Evolutionary conservation across 192 early-diverging fungal genomes (phyloP).

Genomic region (Coemansia sp.): DNA sequence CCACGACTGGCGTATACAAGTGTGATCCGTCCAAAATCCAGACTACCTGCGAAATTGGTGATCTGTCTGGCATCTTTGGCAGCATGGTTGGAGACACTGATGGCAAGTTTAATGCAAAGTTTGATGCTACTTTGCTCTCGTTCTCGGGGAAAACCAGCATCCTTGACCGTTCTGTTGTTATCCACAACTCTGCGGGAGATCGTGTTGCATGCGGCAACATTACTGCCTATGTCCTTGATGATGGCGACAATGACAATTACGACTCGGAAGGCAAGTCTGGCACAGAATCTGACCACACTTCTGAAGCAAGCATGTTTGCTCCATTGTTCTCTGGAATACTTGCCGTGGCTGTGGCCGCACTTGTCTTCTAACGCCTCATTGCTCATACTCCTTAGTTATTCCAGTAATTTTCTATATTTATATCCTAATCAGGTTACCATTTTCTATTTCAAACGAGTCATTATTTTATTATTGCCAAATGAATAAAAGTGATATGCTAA

Average conservation of each 20-base stretch:
- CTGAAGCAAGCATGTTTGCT: conserved; percentile 3
- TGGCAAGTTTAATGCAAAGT: conserved; percentile 19
- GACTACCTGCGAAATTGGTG: conserved; percentile 60
- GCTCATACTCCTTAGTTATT: background rate
- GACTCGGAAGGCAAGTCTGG: background rate
- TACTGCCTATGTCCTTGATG: conserved; percentile 31
- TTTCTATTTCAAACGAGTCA: background rate
- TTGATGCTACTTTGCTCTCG: conserved; percentile 44
- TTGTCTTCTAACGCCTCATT: background rate
- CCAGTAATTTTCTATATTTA: background rate
- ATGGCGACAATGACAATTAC: conserved; percentile 10
- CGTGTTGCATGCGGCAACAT: conserved; percentile 63
- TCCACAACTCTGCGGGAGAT: conserved; percentile 54
- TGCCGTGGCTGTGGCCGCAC: background rate
- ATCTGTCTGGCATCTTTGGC: conserved; percentile 60
- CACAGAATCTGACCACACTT: background rate
- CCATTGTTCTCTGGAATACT: conserved; percentile 7
- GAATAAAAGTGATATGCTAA: background rate
- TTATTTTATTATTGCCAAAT: background rate
- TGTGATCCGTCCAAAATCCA: conserved; percentile 24
- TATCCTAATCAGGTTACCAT: background rate
- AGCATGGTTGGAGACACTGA: conserved; percentile 41
- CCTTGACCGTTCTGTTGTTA: conserved; percentile 60
- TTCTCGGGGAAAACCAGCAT: conserved; percentile 53
- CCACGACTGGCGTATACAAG: conserved; percentile 27